Base-by-base conservation (phyloP, 2,329 filamentous ascomycete species). In the Lithohypha guttulata region DNA sequence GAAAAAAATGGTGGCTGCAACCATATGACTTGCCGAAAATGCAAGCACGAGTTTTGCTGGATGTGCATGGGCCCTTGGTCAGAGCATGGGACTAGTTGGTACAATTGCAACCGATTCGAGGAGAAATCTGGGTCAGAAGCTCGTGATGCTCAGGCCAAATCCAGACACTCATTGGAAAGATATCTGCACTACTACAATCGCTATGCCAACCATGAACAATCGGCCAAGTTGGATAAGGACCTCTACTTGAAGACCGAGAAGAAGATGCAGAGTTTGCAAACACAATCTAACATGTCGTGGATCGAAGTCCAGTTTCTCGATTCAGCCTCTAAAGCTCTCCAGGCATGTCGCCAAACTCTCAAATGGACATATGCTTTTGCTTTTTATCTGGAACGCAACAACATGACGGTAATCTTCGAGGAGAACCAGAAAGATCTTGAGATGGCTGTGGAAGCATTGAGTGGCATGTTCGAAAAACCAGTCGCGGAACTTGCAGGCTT, bases 41-140 rank as follows among this genome's bases (percentile, higher is more conserved):
- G 87, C 66, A 85, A 86, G 55, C 80, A 95, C 56, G 87, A 95
- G 56, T 95, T 98, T 56, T 98, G 91, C 65, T 98, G 91, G 91
- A 96, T 98, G 83, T 98, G 91, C 56, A 98, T 98, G 91, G 91
- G 91, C 0, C 69, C 94, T 1, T 98, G 91, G 91, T 93, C 86
- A 1, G 91, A 98, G 62, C 91, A 98, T 58, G 91, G 91, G 47
- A 98, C 89, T 3, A 94, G 85, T 63, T 98, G 91, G 91, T 98
- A 98, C 69, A 98, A 94, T 61, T 98, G 91, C 71, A 98, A 94
- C 58, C 74, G 91, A 6, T 98, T 81, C 53, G 91, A 98, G 57
- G 91, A 96, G 65, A 95, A 91, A 70, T 93, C 84, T 49, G 91
- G 91, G 2, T 71, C 77, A 0, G 87, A 95, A 41, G 91, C 91